Percentiles rank a stretch among this genome's conserved stretches.
Evolutionary conservation across 179 eudicot species (phyloP).

Genomic region (Kewa caespitosa): DNA sequence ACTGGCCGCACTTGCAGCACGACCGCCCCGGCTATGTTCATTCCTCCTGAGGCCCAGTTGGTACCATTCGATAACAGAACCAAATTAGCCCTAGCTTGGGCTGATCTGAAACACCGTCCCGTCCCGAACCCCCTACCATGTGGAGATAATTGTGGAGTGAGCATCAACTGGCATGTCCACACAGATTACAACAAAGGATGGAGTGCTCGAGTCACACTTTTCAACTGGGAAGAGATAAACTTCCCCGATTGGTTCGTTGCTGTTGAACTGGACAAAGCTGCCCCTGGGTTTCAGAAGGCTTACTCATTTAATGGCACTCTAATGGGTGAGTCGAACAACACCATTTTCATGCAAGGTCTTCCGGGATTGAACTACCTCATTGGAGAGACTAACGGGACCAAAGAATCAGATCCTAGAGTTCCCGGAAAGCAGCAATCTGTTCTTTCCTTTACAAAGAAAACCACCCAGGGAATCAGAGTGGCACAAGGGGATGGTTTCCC

Average conservation of each 20-base stretch:
- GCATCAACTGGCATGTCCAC: conserved; percentile 78
- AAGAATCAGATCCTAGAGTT: conserved; percentile 49
- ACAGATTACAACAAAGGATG: conserved; percentile 70
- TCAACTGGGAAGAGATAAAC: conserved; percentile 69
- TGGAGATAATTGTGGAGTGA: conserved; percentile 81
- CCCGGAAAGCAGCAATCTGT: conserved; percentile 86
- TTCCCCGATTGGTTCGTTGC: conserved; percentile 79
- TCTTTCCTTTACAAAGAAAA: conserved; percentile 71
- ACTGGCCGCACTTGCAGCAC: conserved; percentile 54
- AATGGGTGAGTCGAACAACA: conserved; percentile 37
- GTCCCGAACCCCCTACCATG: conserved; percentile 77
- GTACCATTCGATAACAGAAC: conserved; percentile 80
- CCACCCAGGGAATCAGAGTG: conserved; percentile 53
- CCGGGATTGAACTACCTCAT: conserved; percentile 64
- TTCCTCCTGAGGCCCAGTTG: conserved; percentile 67
- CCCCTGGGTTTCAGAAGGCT: conserved; percentile 58
- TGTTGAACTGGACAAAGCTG: conserved; percentile 52
- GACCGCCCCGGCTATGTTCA: conserved; percentile 53
- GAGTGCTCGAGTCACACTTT: conserved; percentile 73
- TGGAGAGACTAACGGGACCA: conserved; percentile 55
- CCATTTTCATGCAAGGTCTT: conserved; percentile 60
- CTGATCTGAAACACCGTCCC: conserved; percentile 33
- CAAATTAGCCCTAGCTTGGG: conserved; percentile 37
- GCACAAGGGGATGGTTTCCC: conserved; percentile 73
- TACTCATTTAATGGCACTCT: conserved; percentile 71